A percentile compares a stretch with the other conserved stretches of the same genome.
These are phyloP conservation scores for Globisporangium recalcitrans DNA, from an alignment of 352 stramenopile species.

Conservation along the genomic window DNA sequence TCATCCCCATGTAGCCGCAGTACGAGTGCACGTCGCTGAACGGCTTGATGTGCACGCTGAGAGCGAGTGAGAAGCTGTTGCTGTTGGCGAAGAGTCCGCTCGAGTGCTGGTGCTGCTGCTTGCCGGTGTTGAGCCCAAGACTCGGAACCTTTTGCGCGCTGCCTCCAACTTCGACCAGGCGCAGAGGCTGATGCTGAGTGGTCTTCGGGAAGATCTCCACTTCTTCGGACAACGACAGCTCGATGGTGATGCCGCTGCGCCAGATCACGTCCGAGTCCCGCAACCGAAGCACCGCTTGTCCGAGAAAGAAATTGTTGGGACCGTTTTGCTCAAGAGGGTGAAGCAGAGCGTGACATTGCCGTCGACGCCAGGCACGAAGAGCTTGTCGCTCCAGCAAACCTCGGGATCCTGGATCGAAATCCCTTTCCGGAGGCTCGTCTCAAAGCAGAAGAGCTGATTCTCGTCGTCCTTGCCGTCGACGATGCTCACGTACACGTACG, in stretches of 20 bases:
- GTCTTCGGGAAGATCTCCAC: slow-evolving; percentile 56
- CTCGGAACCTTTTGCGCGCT: not conserved
- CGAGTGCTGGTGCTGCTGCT: not conserved
- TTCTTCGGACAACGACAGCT: slow-evolving; percentile 37
- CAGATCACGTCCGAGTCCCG: slow-evolving; percentile 42
- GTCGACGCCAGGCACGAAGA: slow-evolving; percentile 63
- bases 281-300: slow-evolving; percentile 48
- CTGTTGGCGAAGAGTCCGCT: slow-evolving; percentile 10
- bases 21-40: slow-evolving; percentile 45
- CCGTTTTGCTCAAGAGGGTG: slow-evolving; percentile 74
- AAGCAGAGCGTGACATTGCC: slow-evolving; percentile 67
- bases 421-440: slow-evolving; percentile 45
- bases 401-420: slow-evolving; percentile 23
- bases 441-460: slow-evolving; percentile 62
- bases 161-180: slow-evolving; percentile 27
- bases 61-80: slow-evolving; percentile 20
- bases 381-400: slow-evolving; percentile 46
- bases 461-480: slow-evolving; percentile 66
- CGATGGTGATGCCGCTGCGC: slow-evolving; percentile 30
- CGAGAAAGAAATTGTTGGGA: slow-evolving; percentile 72
- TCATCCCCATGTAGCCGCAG: slow-evolving; percentile 66
- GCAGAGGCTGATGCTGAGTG: slow-evolving; percentile 45
- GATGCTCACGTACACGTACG: slow-evolving; percentile 64
- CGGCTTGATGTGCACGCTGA: slow-evolving; percentile 41
- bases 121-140: not conserved